phyloP scores from a whole-genome alignment of 2,329 filamentous ascomycete genomes.

The Fusarium praegraminearum region DNA sequence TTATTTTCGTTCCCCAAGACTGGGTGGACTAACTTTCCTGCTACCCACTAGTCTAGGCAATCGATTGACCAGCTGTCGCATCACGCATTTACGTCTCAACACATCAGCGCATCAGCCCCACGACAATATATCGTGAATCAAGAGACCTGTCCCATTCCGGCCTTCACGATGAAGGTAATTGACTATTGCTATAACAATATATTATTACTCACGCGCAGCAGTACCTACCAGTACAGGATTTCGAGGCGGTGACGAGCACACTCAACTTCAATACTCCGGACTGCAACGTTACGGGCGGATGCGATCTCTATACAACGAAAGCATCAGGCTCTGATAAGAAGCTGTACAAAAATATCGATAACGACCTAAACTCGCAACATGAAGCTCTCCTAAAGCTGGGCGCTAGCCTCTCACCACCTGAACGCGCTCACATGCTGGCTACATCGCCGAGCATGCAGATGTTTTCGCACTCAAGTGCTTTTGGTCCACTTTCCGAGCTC shows the following conservation, averaged over 20 bases:
- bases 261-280: conserved; percentile 97
- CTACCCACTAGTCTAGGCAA: too few relatives aligned
- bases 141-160: conserved; percentile 3
- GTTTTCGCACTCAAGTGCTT: conserved; percentile 87
- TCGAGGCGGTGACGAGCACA: conserved; percentile 90
- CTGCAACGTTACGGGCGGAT: conserved; percentile 90
- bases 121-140: conserved; percentile 5
- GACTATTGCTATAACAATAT: conserved; percentile 5
- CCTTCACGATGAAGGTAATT: conserved; percentile 56
- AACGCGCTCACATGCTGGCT: conserved; percentile 75
- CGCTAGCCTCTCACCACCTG: conserved; percentile 86
- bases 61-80: conserved; percentile 13
- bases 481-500: conserved; percentile 88
- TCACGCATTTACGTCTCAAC: conserved; percentile 21
- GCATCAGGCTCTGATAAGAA: conserved; percentile 96
- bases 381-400: conserved; percentile 88
- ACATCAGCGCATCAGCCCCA: conserved; percentile 14
- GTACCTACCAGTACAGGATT: conserved; percentile 92
- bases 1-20: not conserved
- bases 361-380: conserved; percentile 90
- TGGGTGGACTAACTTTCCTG: too few relatives aligned
- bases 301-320: conserved; percentile 98
- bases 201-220: conserved; percentile 55
- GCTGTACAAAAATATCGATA: conserved; percentile 94
- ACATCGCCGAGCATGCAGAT: conserved; percentile 69